Conservation (phyloP, 140 eudicot genomes). For the Flaveria floridana region DNA sequence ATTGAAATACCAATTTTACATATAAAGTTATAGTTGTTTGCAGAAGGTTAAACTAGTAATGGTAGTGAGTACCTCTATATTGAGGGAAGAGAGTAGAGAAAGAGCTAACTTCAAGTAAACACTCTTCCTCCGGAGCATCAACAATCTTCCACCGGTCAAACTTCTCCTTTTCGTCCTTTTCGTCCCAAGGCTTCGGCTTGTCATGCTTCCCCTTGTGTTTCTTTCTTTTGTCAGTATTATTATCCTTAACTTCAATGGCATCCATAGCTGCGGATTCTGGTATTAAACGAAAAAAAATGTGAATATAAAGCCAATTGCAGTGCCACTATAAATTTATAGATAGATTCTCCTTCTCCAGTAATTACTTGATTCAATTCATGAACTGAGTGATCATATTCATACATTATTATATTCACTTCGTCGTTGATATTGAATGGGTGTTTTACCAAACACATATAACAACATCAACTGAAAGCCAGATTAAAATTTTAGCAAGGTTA, state of each 20-base stretch:
- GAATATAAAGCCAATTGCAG: background rate
- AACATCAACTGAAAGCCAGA: too few relatives aligned
- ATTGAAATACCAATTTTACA: background rate
- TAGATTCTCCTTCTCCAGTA: background rate
- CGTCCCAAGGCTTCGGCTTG: slow-evolving; percentile 93
- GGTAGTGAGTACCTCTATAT: slow-evolving; percentile 54
- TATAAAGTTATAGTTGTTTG: background rate
- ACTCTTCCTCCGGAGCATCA: slow-evolving; percentile 63
- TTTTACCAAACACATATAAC: background rate
- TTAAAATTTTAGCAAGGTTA: too few relatives aligned
- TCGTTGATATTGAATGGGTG: background rate
- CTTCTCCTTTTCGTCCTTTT: slow-evolving; percentile 47
- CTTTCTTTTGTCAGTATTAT: slow-evolving; percentile 16
- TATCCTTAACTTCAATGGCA: slow-evolving; percentile 16
- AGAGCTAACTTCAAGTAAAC: slow-evolving; percentile 84
- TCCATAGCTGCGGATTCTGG: slow-evolving; percentile 22
- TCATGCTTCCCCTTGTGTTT: slow-evolving; percentile 95
- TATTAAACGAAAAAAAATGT: background rate
- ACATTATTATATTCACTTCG: background rate
- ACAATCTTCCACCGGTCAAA: slow-evolving; percentile 78
- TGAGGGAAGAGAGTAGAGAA: slow-evolving; percentile 93
- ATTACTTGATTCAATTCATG: background rate
- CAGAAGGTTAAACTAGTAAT: background rate
- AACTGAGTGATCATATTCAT: background rate
- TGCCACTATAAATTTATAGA: background rate